Evolutionary conservation across 1,139 yeast species (phyloP).

Genomic region (Candida tetrigidarum): DNA sequence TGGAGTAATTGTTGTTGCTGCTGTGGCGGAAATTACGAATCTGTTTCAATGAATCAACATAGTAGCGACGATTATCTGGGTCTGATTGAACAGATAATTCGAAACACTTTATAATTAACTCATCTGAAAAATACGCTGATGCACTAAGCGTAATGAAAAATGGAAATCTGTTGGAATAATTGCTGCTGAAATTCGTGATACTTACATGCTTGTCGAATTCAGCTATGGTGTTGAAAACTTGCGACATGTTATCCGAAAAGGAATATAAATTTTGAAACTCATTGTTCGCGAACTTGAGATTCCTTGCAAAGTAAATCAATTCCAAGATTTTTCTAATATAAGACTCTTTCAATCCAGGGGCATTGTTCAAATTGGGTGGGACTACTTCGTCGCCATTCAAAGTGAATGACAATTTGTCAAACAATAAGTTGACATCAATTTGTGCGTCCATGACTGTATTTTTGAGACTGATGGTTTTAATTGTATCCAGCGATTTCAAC

Average conservation of each 20-base stretch:
- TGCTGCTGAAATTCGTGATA: slow-evolving; percentile 19
- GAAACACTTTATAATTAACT: slow-evolving; percentile 63
- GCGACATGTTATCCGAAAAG: slow-evolving; percentile 41
- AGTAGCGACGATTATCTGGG: slow-evolving; percentile 54
- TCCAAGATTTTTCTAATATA: slow-evolving; percentile 55
- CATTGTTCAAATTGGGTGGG: slow-evolving; percentile 55
- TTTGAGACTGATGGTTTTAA: slow-evolving; percentile 55
- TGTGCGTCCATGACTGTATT: slow-evolving; percentile 55
- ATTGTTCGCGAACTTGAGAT: slow-evolving; percentile 26
- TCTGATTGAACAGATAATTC: slow-evolving; percentile 59
- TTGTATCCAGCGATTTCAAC: slow-evolving; percentile 43
- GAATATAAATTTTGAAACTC: slow-evolving; percentile 43
- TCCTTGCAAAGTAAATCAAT: slow-evolving; percentile 45
- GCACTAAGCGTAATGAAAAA: slow-evolving; percentile 60
- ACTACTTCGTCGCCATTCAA: slow-evolving; percentile 47
- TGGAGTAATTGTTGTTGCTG: slow-evolving; percentile 17
- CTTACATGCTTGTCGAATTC: slow-evolving; percentile 47
- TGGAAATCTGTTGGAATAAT: slow-evolving; percentile 24
- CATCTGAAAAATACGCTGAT: slow-evolving; percentile 62
- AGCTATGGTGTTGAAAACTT: slow-evolving; percentile 38
- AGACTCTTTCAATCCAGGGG: slow-evolving; percentile 43
- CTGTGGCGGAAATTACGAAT: slow-evolving; percentile 9
- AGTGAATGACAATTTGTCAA: slow-evolving; percentile 49
- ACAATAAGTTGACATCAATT: slow-evolving; percentile 57
- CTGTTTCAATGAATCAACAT: slow-evolving; percentile 63